These are phyloP conservation scores for Coniochaeta ligniaria DNA, from an alignment of 2,329 filamentous ascomycete species.

Conservation along the genomic window DNA sequence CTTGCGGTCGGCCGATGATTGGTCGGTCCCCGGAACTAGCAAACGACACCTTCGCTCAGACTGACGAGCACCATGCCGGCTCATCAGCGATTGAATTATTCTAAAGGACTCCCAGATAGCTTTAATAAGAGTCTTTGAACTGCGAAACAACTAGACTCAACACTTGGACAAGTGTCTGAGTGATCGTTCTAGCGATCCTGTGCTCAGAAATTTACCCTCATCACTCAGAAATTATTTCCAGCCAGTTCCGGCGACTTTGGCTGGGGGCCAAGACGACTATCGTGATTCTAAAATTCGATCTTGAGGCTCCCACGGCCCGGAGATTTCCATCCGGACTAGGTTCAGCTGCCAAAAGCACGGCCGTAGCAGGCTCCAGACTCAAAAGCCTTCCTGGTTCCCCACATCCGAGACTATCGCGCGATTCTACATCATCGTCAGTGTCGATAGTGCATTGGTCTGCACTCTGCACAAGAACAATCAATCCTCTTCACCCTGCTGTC, in stretches of 20 bases:
- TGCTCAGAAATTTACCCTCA: background rate
- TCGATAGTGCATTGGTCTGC: background rate
- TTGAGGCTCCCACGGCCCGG: background rate
- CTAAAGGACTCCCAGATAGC: background rate
- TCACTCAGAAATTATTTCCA: background rate
- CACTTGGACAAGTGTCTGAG: background rate
- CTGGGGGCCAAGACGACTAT: background rate
- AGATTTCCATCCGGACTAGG: background rate
- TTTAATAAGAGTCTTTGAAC: too few relatives aligned
- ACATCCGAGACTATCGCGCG: background rate
- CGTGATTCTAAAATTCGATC: background rate
- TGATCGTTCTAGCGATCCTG: background rate
- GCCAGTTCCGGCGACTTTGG: background rate
- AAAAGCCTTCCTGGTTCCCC: background rate
- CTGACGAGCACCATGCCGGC: background rate
- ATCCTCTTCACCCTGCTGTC: background rate
- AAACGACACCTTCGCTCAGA: background rate
- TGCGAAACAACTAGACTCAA: too few relatives aligned
- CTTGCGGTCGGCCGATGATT: background rate
- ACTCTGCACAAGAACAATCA: background rate
- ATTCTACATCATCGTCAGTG: background rate
- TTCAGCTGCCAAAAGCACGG: background rate
- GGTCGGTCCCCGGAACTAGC: background rate
- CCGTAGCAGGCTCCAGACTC: background rate
- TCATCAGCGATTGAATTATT: too few relatives aligned